Evolutionary conservation across 2,329 filamentous ascomycete genomes (phyloP), one percentile per base, ranked within the genome.

Genomic region (Berkeleyomyces basicola): DNA sequence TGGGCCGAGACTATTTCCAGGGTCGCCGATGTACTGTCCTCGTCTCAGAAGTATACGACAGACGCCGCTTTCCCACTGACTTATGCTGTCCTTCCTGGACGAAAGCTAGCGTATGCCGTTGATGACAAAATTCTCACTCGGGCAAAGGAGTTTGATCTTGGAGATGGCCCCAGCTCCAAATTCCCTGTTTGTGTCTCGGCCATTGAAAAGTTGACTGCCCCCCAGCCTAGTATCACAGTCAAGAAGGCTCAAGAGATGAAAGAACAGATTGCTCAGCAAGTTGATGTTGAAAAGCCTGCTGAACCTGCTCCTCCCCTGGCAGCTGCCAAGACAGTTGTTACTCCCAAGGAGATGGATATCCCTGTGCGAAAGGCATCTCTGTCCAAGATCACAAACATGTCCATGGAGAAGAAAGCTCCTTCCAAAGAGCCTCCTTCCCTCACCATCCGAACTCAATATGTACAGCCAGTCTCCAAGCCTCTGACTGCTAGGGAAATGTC

Each of bases 11-110:
- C 57, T 40, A 36, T 65, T 3, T 65, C 43, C 40, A 49, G 63
- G 23, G 61, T 65, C 31, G 58, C 63, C 23, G 58, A 61, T 33
- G 49, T 62, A n/a, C 53, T 65, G 46, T 47, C 63, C 14, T 59
- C 61, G 2, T 65, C 61, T 16, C 63, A 63, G 36, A 47, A 58
- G 14, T 65, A 60, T 51, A 58, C 61, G 7, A 61, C 58, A 7
- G 63, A 65, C 16, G 47, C 47, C 2, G 47, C 42, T 16, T 62
- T 65, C 47, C 63, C 63, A 5, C 36, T 65, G n/a, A 65, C 63
- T 9, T 65, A 62, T 33, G 49, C 61, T 23, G 61, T 62, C 47
- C 36, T 62, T 3, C 57, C 57, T 40, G 61, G 58, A 2, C 40
- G 42, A 4, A 57, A 65, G 47, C 43, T 65, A 10, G 60, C 59